Base-by-base conservation (phyloP, 345 rosid genomes). In the Melastoma malabathricum region DNA sequence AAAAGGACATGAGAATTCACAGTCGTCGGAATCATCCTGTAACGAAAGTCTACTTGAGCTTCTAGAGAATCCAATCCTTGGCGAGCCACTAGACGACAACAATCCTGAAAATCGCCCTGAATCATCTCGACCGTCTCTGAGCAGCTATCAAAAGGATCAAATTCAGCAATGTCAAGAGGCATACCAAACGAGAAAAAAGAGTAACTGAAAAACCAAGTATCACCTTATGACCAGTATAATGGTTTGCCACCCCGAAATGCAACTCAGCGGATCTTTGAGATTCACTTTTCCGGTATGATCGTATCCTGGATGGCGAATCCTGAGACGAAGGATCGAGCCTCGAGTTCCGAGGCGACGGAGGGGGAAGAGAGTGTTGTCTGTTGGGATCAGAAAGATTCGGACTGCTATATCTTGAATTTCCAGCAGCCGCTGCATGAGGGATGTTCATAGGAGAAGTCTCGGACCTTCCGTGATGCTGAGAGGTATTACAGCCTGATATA, bases 361-460 rank as follows among this genome's bases (percentile, higher is more conserved):
- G 97, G 50, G 97, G 97, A 57, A 89, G 87, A 44, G 87, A 73
- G 62, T 75, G 68, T 65, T 70, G 71, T 64, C 72, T 74, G 72
- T 69, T 75, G 44, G 95, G 80, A 70, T 89, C 97, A 58, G 87
- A 85, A 65, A 69, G 81, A 68, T 83, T 81, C 48, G 89, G 81
- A 54, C 89, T 75, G 55, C 68, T 60, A 62, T 71, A 74, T 67
- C 83, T 79, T 46, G 78, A 70, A 63, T 54, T 67, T 47, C 73
- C 67, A 22, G 63, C 57, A 3, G 81, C 53, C 54, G 72, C 57
- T 44, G 76, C 70, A 57, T 64, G 74, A 23, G 97, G 97, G 49
- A 89, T 85, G 16, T 79, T 69, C 44, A 89, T 86, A 19, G 97
- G 97, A 46, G 89, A 86, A 34, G 97, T 78, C 71, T 74, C 97